Evolutionary conservation across 192 early-diverging fungal genomes (phyloP), one percentile per base, ranked within the genome.

Genomic region (Linnemannia elongata): DNA sequence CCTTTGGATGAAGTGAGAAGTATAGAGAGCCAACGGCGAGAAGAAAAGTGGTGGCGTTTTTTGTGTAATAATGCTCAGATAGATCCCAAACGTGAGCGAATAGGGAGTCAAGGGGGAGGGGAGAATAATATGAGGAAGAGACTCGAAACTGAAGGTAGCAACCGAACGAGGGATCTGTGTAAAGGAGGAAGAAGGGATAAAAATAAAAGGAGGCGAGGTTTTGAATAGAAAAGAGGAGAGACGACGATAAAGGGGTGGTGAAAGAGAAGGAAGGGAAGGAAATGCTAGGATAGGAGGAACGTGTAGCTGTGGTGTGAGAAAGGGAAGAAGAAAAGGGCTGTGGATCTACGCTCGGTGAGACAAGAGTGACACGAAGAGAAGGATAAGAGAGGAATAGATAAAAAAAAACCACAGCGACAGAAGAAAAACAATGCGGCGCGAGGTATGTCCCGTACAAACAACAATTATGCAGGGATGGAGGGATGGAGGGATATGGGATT

Each of bases 71-170:
- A 42, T 72, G n/a, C 60, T 66, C 60, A n/a, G 36, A 72, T 42
- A n/a, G 36, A 72, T 42, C 36, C 41, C 70, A 72, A 76, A 57
- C 47, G 49, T 30, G 30, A 57, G 27, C 36, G 54, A 24, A 7
- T 54, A 27, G 38, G 74, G 22, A 39, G 74, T 39, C n/a, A 38
- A n/a, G 74, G 74, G 38, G 22, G 47, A 35, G 27, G 12, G 35
- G 49, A 18, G 15, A 57, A 8, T 39, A 74, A 30, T 2, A 39
- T 15, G 72, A 10, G n/a, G 12, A 42, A 35, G 18, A 10, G n/a
- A 60, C 54, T 52, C 74, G 74, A 76, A 60, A 55, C 47, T 27
- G 33, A 76, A 6, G 52, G 52, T 30, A 33, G 30, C 60, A 66
- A 33, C 60, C 60, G 30, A 66, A 33, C 60, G 27, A 30, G 60